These are phyloP conservation scores for Malassezia brasiliensis DNA, from an alignment of 1,284 basidiomycete genomes.

Conservation along the genomic window DNA sequence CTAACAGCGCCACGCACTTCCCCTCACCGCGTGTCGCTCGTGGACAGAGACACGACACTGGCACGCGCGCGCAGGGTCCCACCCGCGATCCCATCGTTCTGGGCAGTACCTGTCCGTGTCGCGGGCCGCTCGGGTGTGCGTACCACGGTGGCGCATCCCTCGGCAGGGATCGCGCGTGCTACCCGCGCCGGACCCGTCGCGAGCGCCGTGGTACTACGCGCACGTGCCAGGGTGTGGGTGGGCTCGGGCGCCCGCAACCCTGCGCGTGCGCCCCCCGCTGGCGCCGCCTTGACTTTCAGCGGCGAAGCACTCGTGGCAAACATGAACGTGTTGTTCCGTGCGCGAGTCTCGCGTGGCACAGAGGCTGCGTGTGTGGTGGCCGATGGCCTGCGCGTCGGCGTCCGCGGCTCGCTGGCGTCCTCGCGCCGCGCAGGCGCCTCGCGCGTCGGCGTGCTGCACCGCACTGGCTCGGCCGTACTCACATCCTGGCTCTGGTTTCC, in stretches of 20 bases:
- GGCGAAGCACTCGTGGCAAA: conserved; percentile 10
- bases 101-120: neutral
- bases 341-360: neutral
- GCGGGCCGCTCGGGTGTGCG: neutral
- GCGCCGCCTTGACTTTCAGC: conserved; percentile 5
- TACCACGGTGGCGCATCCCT: neutral
- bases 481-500: neutral
- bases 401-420: too few relatives aligned
- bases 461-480: neutral
- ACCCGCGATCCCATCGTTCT: neutral
- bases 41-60: too few relatives aligned
- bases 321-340: neutral
- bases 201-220: neutral
- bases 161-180: neutral
- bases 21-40: too few relatives aligned
- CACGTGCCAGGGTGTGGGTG: neutral
- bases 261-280: too few relatives aligned
- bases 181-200: neutral
- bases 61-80: too few relatives aligned
- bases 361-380: too few relatives aligned
- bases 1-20: too few relatives aligned
- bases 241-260: neutral
- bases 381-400: too few relatives aligned
- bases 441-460: too few relatives aligned
- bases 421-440: too few relatives aligned